These are phyloP conservation scores for Echium plantagineum DNA, from an alignment of 257 asterid genomes.

Conservation along the genomic window DNA sequence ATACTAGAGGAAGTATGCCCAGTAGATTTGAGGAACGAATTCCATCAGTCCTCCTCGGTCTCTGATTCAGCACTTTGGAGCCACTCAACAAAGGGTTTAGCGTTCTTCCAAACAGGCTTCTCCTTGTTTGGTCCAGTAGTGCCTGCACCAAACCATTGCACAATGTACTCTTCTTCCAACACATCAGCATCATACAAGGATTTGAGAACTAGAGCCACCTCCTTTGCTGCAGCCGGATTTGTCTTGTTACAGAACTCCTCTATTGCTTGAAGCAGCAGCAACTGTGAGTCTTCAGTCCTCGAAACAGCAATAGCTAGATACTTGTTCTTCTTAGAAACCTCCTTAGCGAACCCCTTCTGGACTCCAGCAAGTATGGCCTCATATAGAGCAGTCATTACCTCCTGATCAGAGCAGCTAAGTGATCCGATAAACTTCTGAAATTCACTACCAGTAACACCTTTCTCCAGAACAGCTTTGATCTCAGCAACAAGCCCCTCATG, in stretches of 20 bases:
- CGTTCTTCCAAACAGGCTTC: slow-evolving; percentile 26
- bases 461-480: slow-evolving; percentile 13
- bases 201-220: slow-evolving; percentile 27
- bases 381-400: slow-evolving; percentile 20
- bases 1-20: neutral
- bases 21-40: neutral
- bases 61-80: slow-evolving; percentile 34
- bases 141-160: slow-evolving; percentile 27
- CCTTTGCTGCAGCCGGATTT: slow-evolving; percentile 21
- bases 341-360: slow-evolving; percentile 28
- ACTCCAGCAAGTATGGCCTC: slow-evolving; percentile 25
- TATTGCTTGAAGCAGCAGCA: slow-evolving; percentile 20
- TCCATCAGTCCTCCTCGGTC: slow-evolving; percentile 24
- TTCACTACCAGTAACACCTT: slow-evolving; percentile 19
- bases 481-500: slow-evolving; percentile 21
- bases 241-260: slow-evolving; percentile 24
- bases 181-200: slow-evolving; percentile 29
- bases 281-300: slow-evolving; percentile 11
- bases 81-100: slow-evolving; percentile 31
- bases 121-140: slow-evolving; percentile 13
- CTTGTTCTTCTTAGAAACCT: slow-evolving; percentile 24
- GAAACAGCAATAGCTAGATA: slow-evolving; percentile 22
- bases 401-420: slow-evolving; percentile 25
- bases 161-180: slow-evolving; percentile 30
- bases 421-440: slow-evolving; percentile 18